Conservation (phyloP, 371 early-diverging fungal genomes). For the Vavraia culicis region DNA sequence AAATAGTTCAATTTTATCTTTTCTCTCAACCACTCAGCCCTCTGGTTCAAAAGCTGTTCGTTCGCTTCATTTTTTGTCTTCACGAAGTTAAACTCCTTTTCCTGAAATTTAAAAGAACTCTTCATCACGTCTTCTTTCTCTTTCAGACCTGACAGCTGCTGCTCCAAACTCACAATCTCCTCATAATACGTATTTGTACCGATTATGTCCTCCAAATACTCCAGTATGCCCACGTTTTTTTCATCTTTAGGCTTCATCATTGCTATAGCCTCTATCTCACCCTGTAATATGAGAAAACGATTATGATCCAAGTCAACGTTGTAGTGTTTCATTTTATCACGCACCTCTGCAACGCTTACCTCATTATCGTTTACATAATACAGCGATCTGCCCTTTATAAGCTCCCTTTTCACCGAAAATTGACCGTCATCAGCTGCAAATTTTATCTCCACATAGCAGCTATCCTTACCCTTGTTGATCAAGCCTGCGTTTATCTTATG, state of each 20-base stretch:
- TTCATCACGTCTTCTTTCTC: slow-evolving; percentile 58
- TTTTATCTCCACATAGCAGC: slow-evolving; percentile 74
- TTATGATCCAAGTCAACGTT: slow-evolving; percentile 95
- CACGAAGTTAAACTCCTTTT: slow-evolving; percentile 45
- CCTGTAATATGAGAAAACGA: slow-evolving; percentile 88
- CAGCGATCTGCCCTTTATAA: slow-evolving; percentile 18
- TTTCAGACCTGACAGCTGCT: slow-evolving; percentile 48
- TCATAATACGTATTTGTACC: slow-evolving; percentile 72
- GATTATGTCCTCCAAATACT: slow-evolving; percentile 97
- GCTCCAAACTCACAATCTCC: slow-evolving; percentile 58
- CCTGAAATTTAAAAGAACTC: slow-evolving; percentile 44
- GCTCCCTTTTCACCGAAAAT: slow-evolving; percentile 25
- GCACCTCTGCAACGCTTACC: slow-evolving; percentile 30
- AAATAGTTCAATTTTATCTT: not conserved
- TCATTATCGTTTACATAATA: slow-evolving; percentile 34
- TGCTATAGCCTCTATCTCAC: slow-evolving; percentile 95
- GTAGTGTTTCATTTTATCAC: slow-evolving; percentile 54
- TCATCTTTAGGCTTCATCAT: slow-evolving; percentile 89
- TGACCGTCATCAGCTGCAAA: slow-evolving; percentile 48
- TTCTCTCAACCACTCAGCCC: slow-evolving; percentile 18
- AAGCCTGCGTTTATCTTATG: slow-evolving; percentile 79
- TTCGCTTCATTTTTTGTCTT: slow-evolving; percentile 56
- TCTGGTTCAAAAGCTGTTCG: slow-evolving; percentile 42
- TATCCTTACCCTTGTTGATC: slow-evolving; percentile 69
- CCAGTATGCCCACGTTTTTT: slow-evolving; percentile 78